Evolutionary conservation across 2,329 filamentous ascomycete species (phyloP), one percentile per base, ranked within the genome.

Genomic region (Trichoderma sp.): DNA sequence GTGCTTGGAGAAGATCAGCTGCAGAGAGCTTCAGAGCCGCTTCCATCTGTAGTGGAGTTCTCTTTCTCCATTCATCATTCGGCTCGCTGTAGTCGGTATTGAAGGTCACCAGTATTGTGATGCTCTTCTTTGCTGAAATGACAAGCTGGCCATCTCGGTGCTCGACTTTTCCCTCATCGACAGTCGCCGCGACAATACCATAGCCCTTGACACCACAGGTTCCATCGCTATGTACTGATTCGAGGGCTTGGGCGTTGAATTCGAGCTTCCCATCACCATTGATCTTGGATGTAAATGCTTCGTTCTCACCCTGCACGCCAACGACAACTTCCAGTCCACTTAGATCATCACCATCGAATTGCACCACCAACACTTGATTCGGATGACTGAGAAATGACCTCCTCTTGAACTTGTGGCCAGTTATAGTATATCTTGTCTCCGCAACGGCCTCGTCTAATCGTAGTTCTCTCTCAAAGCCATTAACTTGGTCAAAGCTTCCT

Each of bases 221-320:
- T 43, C 70, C 70, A 26, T 72, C 70, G 17, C 70, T 72, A 13
- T 72, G 70, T 3, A 72, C 66, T 26, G 50, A 64, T 12, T 72
- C 70, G 26, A 72, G 66, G 8, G 70, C 70, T 26, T 70, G 70
- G 0, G 66, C 66, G 2, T 72, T 34, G 28, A 72, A 72, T 2
- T 72, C 65, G 7, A 72, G 57, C 47, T 34, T 72, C 30, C 43
- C 30, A 32, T 72, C 20, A 3, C 17, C 17, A 17, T 30, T 61
- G 20, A 70, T 17, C 28, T 32, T 64, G n/a, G 65, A 62, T 43
- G 34, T 20, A 47, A 72, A 70, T 15, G 70, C 70, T 20, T 72
- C 50, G 30, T 69, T 72, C 20, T 72, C 70, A 6, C 70, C 66
- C 47, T 59, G 65, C 3, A 72, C 57, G 7, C 17, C 15, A 9